Conservation (phyloP, 2,329 filamentous ascomycete species). For the Exophiala alcalophila region DNA sequence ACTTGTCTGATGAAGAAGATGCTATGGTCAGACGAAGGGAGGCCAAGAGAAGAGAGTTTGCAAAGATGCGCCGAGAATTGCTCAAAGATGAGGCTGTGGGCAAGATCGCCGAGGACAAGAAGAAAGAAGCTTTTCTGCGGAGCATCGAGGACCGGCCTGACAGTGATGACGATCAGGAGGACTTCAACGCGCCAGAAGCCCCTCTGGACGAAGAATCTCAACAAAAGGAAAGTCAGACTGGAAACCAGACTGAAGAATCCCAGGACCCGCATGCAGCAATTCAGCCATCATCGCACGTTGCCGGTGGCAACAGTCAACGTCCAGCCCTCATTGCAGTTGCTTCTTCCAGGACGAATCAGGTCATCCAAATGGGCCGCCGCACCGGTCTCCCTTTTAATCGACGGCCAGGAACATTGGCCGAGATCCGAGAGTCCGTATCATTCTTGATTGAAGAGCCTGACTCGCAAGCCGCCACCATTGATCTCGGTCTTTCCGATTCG, state of each 20-base stretch:
- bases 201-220: constrained; percentile 31
- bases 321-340: too few relatives aligned
- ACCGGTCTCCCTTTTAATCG: constrained; percentile 65
- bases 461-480: constrained; percentile 34
- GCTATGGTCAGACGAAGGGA: constrained; percentile 73
- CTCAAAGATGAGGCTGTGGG: constrained; percentile 85
- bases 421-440: constrained; percentile 80
- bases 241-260: constrained; percentile 36
- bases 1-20: constrained; percentile 88
- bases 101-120: constrained; percentile 84
- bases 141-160: constrained; percentile 80
- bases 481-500: constrained; percentile 52
- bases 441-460: constrained; percentile 70
- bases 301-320: constrained; percentile 28
- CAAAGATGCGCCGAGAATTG: constrained; percentile 85
- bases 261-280: constrained; percentile 39
- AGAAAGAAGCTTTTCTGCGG: constrained; percentile 83
- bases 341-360: constrained; percentile 54
- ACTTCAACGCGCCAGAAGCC: constrained; percentile 52
- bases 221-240: constrained; percentile 10
- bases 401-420: constrained; percentile 71
- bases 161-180: constrained; percentile 69
- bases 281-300: constrained; percentile 26
- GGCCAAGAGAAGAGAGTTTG: constrained; percentile 82
- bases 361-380: constrained; percentile 60